These are phyloP conservation scores for Fusarium beomiforme DNA, from an alignment of 2,329 filamentous ascomycete species.

Conservation along the genomic window DNA sequence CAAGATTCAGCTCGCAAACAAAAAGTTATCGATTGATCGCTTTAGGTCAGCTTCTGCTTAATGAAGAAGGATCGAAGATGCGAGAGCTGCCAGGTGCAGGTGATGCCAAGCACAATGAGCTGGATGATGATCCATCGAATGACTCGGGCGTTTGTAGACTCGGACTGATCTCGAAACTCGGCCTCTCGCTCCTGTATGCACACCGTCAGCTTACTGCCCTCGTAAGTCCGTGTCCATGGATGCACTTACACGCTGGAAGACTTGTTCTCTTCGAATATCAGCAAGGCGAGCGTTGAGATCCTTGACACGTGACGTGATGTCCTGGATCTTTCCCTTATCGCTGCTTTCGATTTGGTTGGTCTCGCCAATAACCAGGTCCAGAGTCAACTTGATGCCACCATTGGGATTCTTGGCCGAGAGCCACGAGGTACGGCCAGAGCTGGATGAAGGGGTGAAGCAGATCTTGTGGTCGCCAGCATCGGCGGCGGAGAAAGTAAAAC, in stretches of 20 bases:
- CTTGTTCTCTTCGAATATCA: conserved; percentile 92
- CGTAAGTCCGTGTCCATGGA: background rate
- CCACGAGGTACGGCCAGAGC: conserved; percentile 76
- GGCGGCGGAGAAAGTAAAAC: conserved; percentile 95
- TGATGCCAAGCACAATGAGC: conserved; percentile 81
- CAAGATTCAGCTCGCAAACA: conserved; percentile 10
- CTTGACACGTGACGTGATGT: conserved; percentile 87
- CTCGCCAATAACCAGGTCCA: conserved; percentile 95
- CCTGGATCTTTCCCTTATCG: conserved; percentile 92
- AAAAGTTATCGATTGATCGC: background rate
- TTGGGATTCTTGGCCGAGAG: conserved; percentile 71
- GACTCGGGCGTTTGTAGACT: conserved; percentile 89
- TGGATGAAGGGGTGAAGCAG: conserved; percentile 89
- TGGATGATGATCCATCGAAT: conserved; percentile 95
- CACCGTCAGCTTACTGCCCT: conserved; percentile 10
- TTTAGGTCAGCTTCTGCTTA: conserved; percentile 97
- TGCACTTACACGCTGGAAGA: conserved; percentile 85
- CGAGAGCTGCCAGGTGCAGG: conserved; percentile 96
- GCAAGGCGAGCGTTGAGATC: conserved; percentile 88
- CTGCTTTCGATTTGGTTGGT: conserved; percentile 92
- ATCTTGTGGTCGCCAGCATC: conserved; percentile 96
- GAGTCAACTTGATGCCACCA: conserved; percentile 82
- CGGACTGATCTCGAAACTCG: conserved; percentile 97
- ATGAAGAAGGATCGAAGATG: conserved; percentile 98
- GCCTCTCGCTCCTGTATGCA: conserved; percentile 85